Base-by-base conservation (phyloP, 179 eudicot genomes). In the Pouteria campechiana region DNA sequence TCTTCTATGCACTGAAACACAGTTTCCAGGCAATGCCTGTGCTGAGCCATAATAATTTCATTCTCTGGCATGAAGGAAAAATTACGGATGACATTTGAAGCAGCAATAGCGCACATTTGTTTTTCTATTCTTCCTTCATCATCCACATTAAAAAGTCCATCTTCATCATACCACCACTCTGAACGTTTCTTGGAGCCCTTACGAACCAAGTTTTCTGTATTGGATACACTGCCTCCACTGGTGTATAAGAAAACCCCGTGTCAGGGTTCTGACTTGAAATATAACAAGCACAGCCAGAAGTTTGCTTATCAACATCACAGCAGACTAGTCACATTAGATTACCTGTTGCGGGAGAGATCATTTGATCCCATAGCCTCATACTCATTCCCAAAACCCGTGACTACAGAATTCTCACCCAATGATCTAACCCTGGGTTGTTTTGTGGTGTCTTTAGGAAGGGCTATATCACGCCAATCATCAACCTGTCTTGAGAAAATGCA, bases 391-490 rank as follows among this genome's bases (percentile, higher is more conserved):
- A 81, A 90, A 35, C 95, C 98, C 19, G 93, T 86, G 46, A 90
- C 79, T 58, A 52, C 55, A 56, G 83, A 69, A 70, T 81, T 90
- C 33, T 68, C 75, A 51, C 95, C 98, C 53, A 86, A 57, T 24
- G 44, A 22, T 73, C 98, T 79, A 52, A 65, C 70, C 31, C 98
- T 72, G 39, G 79, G 79, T 24, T 63, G 60, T 51, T 65, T 70
- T 15, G 74, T 63, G 41, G 78, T 66, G 58, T 79, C 95, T 62
- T 71, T 85, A 3, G 98, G 87, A 24, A 86, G 50, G 32, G 87
- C 76, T 50, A 90, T 75, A 57, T 90, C 98, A 64, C 94, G 94
- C 98, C 95, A 90, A 40, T 90, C 97, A 72, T 90, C 98, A 42
- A 90, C 79, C 98, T 90, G 81, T 32, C 44, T 37, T n/a, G n/a